Percentiles rank a stretch among this genome's conserved stretches.
These are phyloP conservation scores for Aureobasidium leucospermi DNA, from an alignment of 2,329 filamentous ascomycete genomes.

Conservation along the genomic window DNA sequence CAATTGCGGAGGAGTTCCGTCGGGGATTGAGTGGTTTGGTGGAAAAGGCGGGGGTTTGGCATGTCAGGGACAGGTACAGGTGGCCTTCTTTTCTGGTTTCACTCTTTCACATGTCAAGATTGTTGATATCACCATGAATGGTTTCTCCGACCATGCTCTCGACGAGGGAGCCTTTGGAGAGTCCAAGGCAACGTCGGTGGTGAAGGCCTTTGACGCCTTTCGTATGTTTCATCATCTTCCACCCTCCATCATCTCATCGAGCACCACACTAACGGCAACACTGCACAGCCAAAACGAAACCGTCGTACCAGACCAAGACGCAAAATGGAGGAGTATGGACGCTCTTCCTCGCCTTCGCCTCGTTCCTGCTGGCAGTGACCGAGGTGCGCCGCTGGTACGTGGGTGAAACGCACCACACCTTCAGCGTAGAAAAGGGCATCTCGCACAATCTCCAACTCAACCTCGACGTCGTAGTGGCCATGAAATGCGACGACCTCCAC, in stretches of 20 bases:
- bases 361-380: conserved; percentile 64
- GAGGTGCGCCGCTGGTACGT: conserved; percentile 79
- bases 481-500: conserved; percentile 83
- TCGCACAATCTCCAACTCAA: conserved; percentile 88
- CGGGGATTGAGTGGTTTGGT: neutral
- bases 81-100: neutral
- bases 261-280: neutral
- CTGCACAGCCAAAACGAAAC: conserved; percentile 78
- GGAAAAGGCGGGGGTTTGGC: neutral
- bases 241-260: conserved; percentile 29
- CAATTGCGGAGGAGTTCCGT: neutral
- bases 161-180: conserved; percentile 76
- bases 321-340: conserved; percentile 91
- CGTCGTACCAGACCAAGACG: conserved; percentile 80
- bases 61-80: conserved; percentile 7
- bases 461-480: conserved; percentile 82
- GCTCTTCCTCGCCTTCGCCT: conserved; percentile 68
- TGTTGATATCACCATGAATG: conserved; percentile 57
- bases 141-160: conserved; percentile 61
- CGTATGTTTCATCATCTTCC: conserved; percentile 47
- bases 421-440: conserved; percentile 87
- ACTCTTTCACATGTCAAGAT: conserved; percentile 8
- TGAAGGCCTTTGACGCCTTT: conserved; percentile 94
- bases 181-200: conserved; percentile 49
- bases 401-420: conserved; percentile 79